A percentile compares a stretch with the other conserved stretches of the same genome.
phyloP scores from a whole-genome alignment of 2,329 filamentous ascomycete genomes.

The Fusarium sp. region DNA sequence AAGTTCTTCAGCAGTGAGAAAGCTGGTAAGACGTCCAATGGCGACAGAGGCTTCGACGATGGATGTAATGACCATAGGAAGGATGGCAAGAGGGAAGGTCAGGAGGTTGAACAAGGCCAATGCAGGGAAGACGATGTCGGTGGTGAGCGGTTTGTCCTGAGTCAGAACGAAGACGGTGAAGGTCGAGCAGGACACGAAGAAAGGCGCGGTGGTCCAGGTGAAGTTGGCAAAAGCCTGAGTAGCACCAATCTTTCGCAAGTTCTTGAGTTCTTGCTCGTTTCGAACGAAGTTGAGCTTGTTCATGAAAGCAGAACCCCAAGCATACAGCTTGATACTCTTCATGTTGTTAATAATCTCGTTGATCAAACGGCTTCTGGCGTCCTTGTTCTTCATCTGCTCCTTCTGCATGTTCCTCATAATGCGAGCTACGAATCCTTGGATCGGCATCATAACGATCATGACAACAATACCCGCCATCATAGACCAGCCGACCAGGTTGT shows the following conservation, averaged over 20 bases:
- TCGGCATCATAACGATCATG: slow-evolving; percentile 97
- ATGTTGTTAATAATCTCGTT: slow-evolving; percentile 99
- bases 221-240: slow-evolving; percentile 96
- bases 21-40: slow-evolving; percentile 84
- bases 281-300: slow-evolving; percentile 95
- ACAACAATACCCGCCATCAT: slow-evolving; percentile 96
- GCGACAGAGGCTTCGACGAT: slow-evolving; percentile 97
- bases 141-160: slow-evolving; percentile 82
- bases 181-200: slow-evolving; percentile 96
- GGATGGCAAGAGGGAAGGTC: slow-evolving; percentile 90
- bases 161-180: slow-evolving; percentile 95
- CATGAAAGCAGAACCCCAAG: slow-evolving; percentile 97
- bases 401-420: slow-evolving; percentile 97
- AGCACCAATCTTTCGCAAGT: slow-evolving; percentile 93
- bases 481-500: slow-evolving; percentile 92
- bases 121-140: slow-evolving; percentile 95
- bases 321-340: slow-evolving; percentile 99
- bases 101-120: slow-evolving; percentile 93
- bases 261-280: slow-evolving; percentile 96
- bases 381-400: slow-evolving; percentile 99
- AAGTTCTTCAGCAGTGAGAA: slow-evolving; percentile 88
- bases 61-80: slow-evolving; percentile 98
- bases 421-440: slow-evolving; percentile 91
- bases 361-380: slow-evolving; percentile 90
- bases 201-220: slow-evolving; percentile 97